Evolutionary conservation across 257 asterid genomes (phyloP), one percentile per base, ranked within the genome.

Genomic region (Jaltomata sinuosa): DNA sequence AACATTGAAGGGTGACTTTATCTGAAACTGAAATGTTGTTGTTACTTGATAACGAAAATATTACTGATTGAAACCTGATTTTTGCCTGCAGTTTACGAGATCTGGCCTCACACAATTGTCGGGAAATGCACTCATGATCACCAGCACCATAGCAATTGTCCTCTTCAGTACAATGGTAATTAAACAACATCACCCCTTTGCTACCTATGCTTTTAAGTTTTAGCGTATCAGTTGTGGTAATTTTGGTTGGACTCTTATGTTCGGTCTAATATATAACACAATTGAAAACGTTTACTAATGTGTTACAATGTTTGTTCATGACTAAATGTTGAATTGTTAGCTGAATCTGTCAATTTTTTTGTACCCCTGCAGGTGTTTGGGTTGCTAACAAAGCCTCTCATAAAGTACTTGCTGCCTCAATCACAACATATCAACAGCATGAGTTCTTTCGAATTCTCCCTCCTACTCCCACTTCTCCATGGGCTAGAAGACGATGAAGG

Each of bases 81-180:
- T 21, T 25, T 82, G 50, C 16, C 59, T 11, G 89, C 93, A 94
- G 98, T 93, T 94, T 87, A 88, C 95, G 2, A 88, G 87, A 85
- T 90, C 87, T 38, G 97, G 97, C 16, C 96, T 93, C 82, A 92
- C 96, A 29, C 89, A 88, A 84, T 89, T 87, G 85, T 91, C 85
- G 0, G 93, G 92, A 84, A 91, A 92, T 42, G 97, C 97, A 1
- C 57, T 90, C 83, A 90, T 91, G 94, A 92, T 94, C 81, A 90
- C 97, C 4, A 86, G 95, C 89, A 94, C 97, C 84, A 94, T 94
- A 67, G 84, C 92, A 8, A 86, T 94, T 29, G 97, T 94, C 74
- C 94, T 93, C 61, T 88, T 89, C 90, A 93, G 91, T 87, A 93
- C 94, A 22, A 88, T 91, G 92, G 98, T 93, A 92, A 87, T 82